These are phyloP conservation scores for Xylariaceae sp. DNA, from an alignment of 2,329 filamentous ascomycete species.

Conservation along the genomic window DNA sequence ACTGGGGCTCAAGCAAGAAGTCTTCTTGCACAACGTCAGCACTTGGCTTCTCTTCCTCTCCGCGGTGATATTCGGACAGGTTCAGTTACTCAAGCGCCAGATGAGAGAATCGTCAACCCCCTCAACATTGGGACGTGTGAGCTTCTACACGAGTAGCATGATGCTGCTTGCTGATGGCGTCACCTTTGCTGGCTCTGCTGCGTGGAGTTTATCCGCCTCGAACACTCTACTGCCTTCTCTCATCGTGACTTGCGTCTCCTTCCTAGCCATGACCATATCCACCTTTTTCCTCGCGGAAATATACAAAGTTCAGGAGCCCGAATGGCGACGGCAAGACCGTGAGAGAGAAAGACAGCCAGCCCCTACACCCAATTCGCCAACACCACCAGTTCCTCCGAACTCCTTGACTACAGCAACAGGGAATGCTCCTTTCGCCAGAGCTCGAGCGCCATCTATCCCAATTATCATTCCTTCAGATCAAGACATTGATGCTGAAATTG, in stretches of 20 bases:
- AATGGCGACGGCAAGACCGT: conserved; percentile 43
- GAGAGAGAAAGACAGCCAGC: conserved; percentile 30
- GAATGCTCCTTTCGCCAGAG: conserved; percentile 20
- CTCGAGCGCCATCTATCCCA: conserved; percentile 35
- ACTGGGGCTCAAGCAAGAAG: conserved; percentile 55
- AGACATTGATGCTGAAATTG: conserved; percentile 57
- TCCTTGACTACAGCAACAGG: conserved; percentile 19
- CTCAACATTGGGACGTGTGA: conserved; percentile 61
- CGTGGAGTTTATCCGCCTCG: conserved; percentile 51
- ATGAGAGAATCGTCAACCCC: conserved; percentile 63
- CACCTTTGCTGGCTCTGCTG: conserved; percentile 51
- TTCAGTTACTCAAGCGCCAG: conserved; percentile 57
- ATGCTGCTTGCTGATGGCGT: conserved; percentile 61
- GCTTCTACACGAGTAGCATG: conserved; percentile 56
- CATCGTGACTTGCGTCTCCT: conserved; percentile 46
- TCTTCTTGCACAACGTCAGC: conserved; percentile 52
- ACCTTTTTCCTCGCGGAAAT: conserved; percentile 56
- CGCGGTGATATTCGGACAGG: conserved; percentile 54
- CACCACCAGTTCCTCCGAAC: conserved; percentile 18
- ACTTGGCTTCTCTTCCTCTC: conserved; percentile 55
- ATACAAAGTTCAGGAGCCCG: conserved; percentile 55
- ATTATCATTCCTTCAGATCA: conserved; percentile 61
- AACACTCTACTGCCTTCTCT: conserved; percentile 54
- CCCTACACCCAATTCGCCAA: conserved; percentile 21
- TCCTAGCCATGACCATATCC: conserved; percentile 54